Evolutionary conservation across 1,284 basidiomycete species (phyloP), one percentile per base, ranked within the genome.

Genomic region (Phaffia rhodozyma): DNA sequence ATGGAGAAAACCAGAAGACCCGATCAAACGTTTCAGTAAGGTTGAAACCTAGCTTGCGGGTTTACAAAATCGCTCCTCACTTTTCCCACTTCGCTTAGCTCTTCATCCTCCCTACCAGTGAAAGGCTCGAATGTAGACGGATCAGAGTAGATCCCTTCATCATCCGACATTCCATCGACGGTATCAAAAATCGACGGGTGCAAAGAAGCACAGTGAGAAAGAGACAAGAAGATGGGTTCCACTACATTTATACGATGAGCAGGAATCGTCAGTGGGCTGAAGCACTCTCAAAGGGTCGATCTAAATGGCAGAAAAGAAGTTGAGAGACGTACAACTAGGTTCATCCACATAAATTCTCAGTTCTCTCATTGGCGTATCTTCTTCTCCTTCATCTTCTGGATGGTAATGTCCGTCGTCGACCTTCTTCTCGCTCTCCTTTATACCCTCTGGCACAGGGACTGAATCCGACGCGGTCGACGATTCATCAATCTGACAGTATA

Each of bases 401-500:
- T 62, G 64, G 23, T 57, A 65, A 43, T 65, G 63, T n/a, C 63
- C 63, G 21, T 65, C 63, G 48, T 43, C 38, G 13, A 11, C 38
- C 38, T 43, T 43, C 16, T 64, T 67, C 68, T 30, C 68, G 67
- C 29, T 66, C 68, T 58, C 61, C 43, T 50, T 69, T 20, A 50
- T 16, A 27, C 48, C 43, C 27, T 29, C 25, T 27, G 63, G 32
- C 25, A 51, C 30, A 48, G 49, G 23, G 52, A 47, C 23, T 6
- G 34, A 21, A 21, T 11, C 30, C 25, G 32, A 25, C 56, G 21
- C 56, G 38, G 23, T 30, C 49, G 55, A 50, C 27, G 77, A 76
- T 68, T 89, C 88, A 70, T 91, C 88, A 3, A 94, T 80, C 71
- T 96, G 91, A 72, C 89, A 93, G 75, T 94, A 94, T 71, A 94